Conservation (phyloP, 805 yeast species). For the Nematodospora valgi region DNA sequence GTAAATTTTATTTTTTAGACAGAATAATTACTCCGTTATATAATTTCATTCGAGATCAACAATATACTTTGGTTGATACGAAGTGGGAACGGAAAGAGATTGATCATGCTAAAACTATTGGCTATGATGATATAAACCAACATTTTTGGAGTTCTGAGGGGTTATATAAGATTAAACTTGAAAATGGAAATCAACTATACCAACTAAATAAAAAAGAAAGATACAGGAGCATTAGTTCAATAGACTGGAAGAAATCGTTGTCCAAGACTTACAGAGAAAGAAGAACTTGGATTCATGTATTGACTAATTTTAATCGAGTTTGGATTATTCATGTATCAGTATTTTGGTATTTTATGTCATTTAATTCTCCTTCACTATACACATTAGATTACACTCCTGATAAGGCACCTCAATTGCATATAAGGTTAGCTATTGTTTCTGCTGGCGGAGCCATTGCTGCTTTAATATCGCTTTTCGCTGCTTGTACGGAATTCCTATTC, state of each 20-base stretch:
- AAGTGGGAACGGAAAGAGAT: constrained; percentile 55
- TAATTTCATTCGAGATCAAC: constrained; percentile 64
- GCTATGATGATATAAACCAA: constrained; percentile 56
- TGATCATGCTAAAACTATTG: constrained; percentile 61
- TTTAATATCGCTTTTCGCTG: constrained; percentile 22
- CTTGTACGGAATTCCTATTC: constrained; percentile 21
- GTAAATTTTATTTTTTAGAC: constrained; percentile 28
- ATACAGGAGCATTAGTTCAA: constrained; percentile 24
- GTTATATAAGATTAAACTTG: constrained; percentile 27
- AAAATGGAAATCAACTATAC: constrained; percentile 29
- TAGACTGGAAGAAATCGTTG: constrained; percentile 41
- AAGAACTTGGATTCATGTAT: constrained; percentile 48
- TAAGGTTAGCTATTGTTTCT: constrained; percentile 38
- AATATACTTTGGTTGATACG: constrained; percentile 54
- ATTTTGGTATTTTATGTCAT: constrained; percentile 52
- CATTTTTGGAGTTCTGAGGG: constrained; percentile 46
- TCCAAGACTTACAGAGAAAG: constrained; percentile 46
- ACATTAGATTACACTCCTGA: constrained; percentile 41
- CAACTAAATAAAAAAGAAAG: constrained; percentile 27
- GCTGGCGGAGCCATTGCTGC: constrained; percentile 46
- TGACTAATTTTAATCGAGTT: constrained; percentile 48
- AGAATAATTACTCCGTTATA: constrained; percentile 48
- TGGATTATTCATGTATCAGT: constrained; percentile 51
- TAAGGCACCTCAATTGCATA: constrained; percentile 41
- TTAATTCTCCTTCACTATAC: constrained; percentile 49